Base-by-base conservation (phyloP, 1,284 basidiomycete species). In the Cerrena zonata region DNA sequence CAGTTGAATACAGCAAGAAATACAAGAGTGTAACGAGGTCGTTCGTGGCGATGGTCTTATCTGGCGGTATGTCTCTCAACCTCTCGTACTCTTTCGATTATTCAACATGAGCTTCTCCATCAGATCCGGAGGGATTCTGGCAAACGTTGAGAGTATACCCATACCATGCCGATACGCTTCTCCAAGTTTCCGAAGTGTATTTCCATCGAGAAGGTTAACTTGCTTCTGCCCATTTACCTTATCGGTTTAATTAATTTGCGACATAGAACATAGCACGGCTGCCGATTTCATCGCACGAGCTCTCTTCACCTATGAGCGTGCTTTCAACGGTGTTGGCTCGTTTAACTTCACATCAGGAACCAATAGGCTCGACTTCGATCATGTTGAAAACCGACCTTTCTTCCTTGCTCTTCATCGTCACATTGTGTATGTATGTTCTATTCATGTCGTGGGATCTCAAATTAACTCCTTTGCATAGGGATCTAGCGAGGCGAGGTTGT, bases 141-240 rank as follows among this genome's bases (percentile, higher is more conserved):
- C 70, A 75, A 19, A 68, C 89, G 7, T 53, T 86, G 13, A 69
- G 75, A 13, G 72, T 71, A 40, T 71, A 82, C 39, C 84, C 84
- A 0, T 96, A 91, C 80, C 94, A 96, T 60, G 89, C 86, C 1
- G 94, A 97, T 66, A 94, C 93, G 0, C 73, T 94, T 0, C 75
- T 96, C 1, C 93, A 96, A 62, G 74, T 95, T 22, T 84, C 89
- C 1, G 89, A 91, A 61, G 78, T 94, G 2, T 90, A 85, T 63
- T 78, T 86, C 34, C 86, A 94, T 63, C 79, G 90, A 59, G 90
- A 91, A 75, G 89, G 90, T 89, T 42, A 40, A 70, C 53, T 23
- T 26, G 39, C 3, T 52, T 26, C 24, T 18, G 2, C 42, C 7
- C 30, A 7, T 34, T 34, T 15, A n/a, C n/a, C 53, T 22, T 41